phyloP scores from a whole-genome alignment of 148 eudicot species.

The Selenicereus undatus region DNA sequence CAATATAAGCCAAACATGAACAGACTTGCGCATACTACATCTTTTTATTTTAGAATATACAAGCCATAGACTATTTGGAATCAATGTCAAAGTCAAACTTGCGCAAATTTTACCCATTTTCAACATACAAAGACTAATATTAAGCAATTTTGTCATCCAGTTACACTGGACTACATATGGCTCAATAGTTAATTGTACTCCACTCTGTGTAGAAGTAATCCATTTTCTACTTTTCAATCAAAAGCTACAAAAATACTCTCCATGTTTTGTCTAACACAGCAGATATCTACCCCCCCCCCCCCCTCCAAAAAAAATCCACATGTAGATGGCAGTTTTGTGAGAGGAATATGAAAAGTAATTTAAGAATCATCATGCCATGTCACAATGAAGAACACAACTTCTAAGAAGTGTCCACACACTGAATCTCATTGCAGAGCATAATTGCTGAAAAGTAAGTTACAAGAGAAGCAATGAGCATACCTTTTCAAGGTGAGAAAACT shows the following conservation, averaged over 20 bases:
- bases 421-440: neutral
- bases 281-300: neutral
- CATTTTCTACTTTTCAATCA: neutral
- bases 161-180: neutral
- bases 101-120: neutral
- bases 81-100: conserved; percentile 1
- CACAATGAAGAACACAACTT: neutral
- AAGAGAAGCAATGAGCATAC: neutral
- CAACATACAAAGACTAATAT: neutral
- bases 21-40: neutral
- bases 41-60: neutral
- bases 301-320: neutral
- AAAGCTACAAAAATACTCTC: neutral
- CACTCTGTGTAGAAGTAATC: neutral
- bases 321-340: neutral
- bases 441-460: neutral
- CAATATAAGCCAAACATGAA: conserved; percentile 4
- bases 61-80: neutral
- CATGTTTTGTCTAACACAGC: no score
- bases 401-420: neutral
- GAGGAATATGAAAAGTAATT: neutral
- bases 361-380: neutral
- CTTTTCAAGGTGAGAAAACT: neutral
- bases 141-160: neutral
- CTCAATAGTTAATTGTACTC: neutral